Conservation (phyloP, 768 basidiomycete species). For the Tylopilus cervinicoccineus region DNA sequence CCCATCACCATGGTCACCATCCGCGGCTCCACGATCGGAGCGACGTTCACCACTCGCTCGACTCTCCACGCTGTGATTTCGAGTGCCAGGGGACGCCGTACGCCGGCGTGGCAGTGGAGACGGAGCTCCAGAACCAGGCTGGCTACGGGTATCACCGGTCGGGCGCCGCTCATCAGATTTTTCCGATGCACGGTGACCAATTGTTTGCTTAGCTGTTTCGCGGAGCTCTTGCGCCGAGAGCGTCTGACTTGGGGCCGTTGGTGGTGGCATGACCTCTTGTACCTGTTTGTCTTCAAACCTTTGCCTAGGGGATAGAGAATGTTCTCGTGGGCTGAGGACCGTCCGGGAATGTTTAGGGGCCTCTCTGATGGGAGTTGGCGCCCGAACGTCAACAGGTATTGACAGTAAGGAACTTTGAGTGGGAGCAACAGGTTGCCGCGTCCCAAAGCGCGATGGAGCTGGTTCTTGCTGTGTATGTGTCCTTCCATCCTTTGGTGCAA, state of each 20-base stretch:
- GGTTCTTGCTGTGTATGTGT: conserved; percentile 18
- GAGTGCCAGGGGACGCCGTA: conserved; percentile 62
- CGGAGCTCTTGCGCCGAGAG: conserved; percentile 74
- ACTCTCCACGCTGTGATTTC: conserved; percentile 69
- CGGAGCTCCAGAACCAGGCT: conserved; percentile 48
- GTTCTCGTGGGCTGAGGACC: conserved; percentile 30
- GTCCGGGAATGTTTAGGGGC: conserved; percentile 17
- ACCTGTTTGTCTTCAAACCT: conserved; percentile 38
- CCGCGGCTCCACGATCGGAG: conserved; percentile 45
- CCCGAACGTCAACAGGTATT: conserved; percentile 15
- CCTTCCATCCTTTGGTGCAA: conserved; percentile 26
- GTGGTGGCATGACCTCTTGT: conserved; percentile 68
- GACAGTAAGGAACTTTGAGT: conserved; percentile 14
- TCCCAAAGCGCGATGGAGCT: conserved; percentile 19
- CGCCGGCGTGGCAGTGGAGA: conserved; percentile 56
- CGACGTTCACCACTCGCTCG: conserved; percentile 67
- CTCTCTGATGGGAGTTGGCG: conserved; percentile 16
- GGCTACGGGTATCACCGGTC: conserved; percentile 39
- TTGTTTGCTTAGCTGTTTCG: conserved; percentile 72
- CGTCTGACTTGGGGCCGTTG: conserved; percentile 73
- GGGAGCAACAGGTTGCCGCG: conserved; percentile 12
- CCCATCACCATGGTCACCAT: conserved; percentile 47
- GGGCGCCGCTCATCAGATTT: conserved; percentile 38
- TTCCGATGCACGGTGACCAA: conserved; percentile 37
- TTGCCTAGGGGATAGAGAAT: conserved; percentile 38